These are phyloP conservation scores for Cyclotella choctawhatcheeana DNA, from an alignment of 108 stramenopile genomes.

Conservation along the genomic window DNA sequence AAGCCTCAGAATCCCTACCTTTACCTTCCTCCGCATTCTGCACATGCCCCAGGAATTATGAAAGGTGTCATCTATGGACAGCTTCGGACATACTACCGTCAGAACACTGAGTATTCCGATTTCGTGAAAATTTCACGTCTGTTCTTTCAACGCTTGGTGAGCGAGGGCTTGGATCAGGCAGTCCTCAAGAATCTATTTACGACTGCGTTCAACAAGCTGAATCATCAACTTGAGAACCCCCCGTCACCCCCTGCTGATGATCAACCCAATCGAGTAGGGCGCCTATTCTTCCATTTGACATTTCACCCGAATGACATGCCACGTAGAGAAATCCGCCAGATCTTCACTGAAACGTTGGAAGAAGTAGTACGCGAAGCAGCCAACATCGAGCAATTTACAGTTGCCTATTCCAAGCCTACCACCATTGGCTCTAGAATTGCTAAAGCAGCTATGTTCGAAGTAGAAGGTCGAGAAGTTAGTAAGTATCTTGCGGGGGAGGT, in stretches of 20 bases:
- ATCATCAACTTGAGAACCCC: not conserved
- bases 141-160: constrained; percentile 1
- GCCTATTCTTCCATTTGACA: constrained; percentile 3
- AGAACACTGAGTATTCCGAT: constrained; percentile 8
- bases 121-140: not conserved
- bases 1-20: not conserved
- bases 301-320: constrained; percentile 5
- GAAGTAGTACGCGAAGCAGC: not conserved
- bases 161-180: not conserved
- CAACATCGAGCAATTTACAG: not conserved
- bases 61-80: not conserved
- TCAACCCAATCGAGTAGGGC: not conserved
- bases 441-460: not conserved
- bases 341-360: not conserved
- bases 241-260: not conserved
- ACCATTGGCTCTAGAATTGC: constrained; percentile 9
- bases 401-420: constrained; percentile 6
- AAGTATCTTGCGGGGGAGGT: constrained; percentile 4
- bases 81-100: not conserved
- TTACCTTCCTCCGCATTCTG: constrained; percentile 8
- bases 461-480: constrained; percentile 1
- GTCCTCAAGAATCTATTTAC: constrained; percentile 2
- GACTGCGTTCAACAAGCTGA: constrained; percentile 4
- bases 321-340: not conserved
- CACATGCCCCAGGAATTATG: not conserved